Evolutionary conservation across 768 basidiomycete genomes (phyloP), one percentile per base, ranked within the genome.

Genomic region (Tylopilus balloui): DNA sequence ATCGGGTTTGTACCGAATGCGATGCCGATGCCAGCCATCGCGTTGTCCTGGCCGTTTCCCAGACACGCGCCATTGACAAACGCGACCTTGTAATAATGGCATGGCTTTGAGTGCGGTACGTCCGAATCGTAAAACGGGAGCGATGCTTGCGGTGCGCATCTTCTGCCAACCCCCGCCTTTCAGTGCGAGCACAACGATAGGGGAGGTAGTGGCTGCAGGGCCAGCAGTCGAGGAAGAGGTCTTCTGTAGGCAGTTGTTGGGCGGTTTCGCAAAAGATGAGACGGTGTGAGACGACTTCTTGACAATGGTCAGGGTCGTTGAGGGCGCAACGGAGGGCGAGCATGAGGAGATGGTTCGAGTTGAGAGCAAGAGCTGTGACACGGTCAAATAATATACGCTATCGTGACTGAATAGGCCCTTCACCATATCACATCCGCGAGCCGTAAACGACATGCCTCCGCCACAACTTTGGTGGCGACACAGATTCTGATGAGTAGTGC

Each of bases 1-100:
- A 10, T 24, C 23, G 19, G 10, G 12, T 45, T 8, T 1, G 5
- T 4, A 2, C 69, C 70, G 15, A 66, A 44, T 8, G 59, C 59
- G 13, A 66, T 56, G 4, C 68, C 69, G 12, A 71, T 56, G 0
- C 70, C 69, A 12, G 66, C 56, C 4, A 37, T 59, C 1, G 69
- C 71, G 0, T 21, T 50, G 1, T 34, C 32, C 8, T 23, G 41
- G 1, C 69, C 66, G 37, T 73, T 72, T 6, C 46, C 41, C 19
- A 53, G 13, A 43, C 71, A 72, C 6, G 69, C 56, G 6, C 71
- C 71, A 28, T 70, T 70, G 9, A 64, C 62, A 53, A 64, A 70
- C n/a, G 61, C 64, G 24, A 72, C n/a, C n/a, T 45, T 45, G 42
- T 58, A 57, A 24, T 61, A 44, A 39, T 66, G 66, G 41, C 68